Base-by-base conservation (phyloP, 257 asterid species). In the Avicennia marina region DNA sequence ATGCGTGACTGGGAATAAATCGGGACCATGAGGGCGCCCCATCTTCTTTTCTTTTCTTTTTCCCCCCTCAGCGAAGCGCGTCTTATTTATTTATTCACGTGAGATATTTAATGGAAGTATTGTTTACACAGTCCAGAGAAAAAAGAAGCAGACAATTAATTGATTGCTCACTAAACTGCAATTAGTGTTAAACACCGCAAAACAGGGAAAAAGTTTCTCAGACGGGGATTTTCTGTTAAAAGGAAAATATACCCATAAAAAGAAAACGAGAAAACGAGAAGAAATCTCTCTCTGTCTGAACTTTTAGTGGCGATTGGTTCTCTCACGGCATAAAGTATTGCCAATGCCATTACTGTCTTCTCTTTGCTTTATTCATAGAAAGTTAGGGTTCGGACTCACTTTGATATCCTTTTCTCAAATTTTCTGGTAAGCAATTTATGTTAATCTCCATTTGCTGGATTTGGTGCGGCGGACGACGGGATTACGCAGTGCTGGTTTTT, bases 401-500 rank as follows among this genome's bases (percentile, higher is more conserved):
- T 8, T 29, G 33, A 29, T 59, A 9, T 20, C 20, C 2, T 17
- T 10, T 6, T 21, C 45, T 62, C 66, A 24, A 2, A 2, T 27
- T 42, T 29, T 29, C 17, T 11, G 7, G n/a, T 19, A 9, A 19
- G 33, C 48, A 66, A 43, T 51, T 40, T 26, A 11, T 51, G 53
- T 56, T 19, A 40, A 31, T 7, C 13, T 33, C 4, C 45, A 5
- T 56, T 63, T 53, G 46, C 70, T 51, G 54, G 71, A 52, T 67
- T 57, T 1, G 67, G 25, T 53, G 56, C 56, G 51, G 57, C 31
- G 42, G 41, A n/a, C n/a, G 60, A 48, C 10, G 11, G 56, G 31
- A 16, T 38, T 17, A 27, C 36, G 41, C 60, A 15, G 64, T 17
- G 24, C 16, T 20, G 24, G 57, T 43, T 52, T 43, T 48, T 31